phyloP scores from a whole-genome alignment of 1,139 yeast genomes.

The Taphrina wiesneri region DNA sequence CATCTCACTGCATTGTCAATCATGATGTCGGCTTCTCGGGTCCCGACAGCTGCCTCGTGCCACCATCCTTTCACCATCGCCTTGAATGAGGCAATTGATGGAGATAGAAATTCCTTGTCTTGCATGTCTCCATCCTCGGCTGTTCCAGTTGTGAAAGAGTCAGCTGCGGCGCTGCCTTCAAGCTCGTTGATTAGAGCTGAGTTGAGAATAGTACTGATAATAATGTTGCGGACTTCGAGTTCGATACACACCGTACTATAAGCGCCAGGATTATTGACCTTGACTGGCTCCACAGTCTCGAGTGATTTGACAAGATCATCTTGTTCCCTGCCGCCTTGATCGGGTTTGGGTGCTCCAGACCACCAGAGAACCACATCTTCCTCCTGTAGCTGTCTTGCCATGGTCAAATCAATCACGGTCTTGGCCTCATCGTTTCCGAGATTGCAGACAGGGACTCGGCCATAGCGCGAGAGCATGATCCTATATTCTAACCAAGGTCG shows the following conservation, averaged over 20 bases:
- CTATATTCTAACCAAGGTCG: conserved; percentile 75
- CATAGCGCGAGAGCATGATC: conserved; percentile 65
- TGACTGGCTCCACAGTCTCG: conserved; percentile 69
- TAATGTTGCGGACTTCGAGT: conserved; percentile 71
- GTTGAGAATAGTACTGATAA: conserved; percentile 81
- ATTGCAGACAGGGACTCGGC: conserved; percentile 84
- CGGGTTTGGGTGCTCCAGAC: conserved; percentile 80
- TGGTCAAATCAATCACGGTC: conserved; percentile 77
- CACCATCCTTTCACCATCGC: conserved; percentile 85
- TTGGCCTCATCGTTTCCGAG: conserved; percentile 73
- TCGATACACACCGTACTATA: conserved; percentile 80
- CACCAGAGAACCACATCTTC: conserved; percentile 86
- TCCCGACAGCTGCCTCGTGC: conserved; percentile 78
- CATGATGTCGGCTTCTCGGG: conserved; percentile 77
- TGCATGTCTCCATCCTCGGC: conserved; percentile 47
- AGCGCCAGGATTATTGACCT: conserved; percentile 74
- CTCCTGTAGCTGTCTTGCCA: conserved; percentile 71
- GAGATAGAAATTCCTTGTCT: conserved; percentile 60
- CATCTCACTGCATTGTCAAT: conserved; percentile 81
- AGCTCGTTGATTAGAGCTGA: conserved; percentile 83
- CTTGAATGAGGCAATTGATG: conserved; percentile 59
- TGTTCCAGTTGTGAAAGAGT: conserved; percentile 44
- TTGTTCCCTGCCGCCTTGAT: conserved; percentile 79
- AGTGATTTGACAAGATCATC: conserved; percentile 54
- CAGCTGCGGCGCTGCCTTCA: conserved; percentile 68